Evolutionary conservation across 805 yeast species (phyloP), one percentile per base, ranked within the genome.

Genomic region (Kluyveromyces wickerhamii): DNA sequence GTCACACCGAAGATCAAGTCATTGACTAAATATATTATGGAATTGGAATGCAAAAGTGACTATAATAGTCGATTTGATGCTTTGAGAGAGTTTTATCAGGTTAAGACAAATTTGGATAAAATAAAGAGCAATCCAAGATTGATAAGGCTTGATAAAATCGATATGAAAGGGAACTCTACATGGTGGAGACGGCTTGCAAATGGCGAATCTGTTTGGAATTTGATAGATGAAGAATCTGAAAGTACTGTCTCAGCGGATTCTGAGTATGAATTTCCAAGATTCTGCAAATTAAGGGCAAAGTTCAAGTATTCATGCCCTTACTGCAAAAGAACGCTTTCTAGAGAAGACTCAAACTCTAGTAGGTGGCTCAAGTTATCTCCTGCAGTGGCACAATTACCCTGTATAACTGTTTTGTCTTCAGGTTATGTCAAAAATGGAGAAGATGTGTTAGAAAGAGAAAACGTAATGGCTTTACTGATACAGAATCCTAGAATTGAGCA

Each of bases 1-100:
- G 12, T n/a, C 18, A 21, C 27, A 5, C 12, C 14, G 5, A 22
- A 16, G 21, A 17, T 28, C 5, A 27, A 26, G n/a, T 34, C 37
- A n/a, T 23, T 37, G 13, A 29, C 37, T 6, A 27, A 22, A 13
- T 37, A 34, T 26, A 21, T 37, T 14, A 18, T 26, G 11, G 27
- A 30, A 12, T n/a, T 30, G 14, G 33, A 30, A 15, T 3, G 3
- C 12, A 7, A 16, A 10, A 30, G 13, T n/a, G 33, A 21, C 7
- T n/a, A 16, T 14, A 12, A 19, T 21, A 7, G 24, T 8, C 22
- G 37, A 17, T 37, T 33, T 24, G 30, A 32, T 13, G 21, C 13
- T 5, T 21, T 37, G 21, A 27, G 27, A 15, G 19, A 18, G 8
- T 27, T 23, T 26, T 33, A 33, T 24, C 21, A 20, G 11, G n/a